A percentile compares a stretch with the other conserved stretches of the same genome.
phyloP scores from a whole-genome alignment of 768 basidiomycete genomes.

The Phallus indusiatus region DNA sequence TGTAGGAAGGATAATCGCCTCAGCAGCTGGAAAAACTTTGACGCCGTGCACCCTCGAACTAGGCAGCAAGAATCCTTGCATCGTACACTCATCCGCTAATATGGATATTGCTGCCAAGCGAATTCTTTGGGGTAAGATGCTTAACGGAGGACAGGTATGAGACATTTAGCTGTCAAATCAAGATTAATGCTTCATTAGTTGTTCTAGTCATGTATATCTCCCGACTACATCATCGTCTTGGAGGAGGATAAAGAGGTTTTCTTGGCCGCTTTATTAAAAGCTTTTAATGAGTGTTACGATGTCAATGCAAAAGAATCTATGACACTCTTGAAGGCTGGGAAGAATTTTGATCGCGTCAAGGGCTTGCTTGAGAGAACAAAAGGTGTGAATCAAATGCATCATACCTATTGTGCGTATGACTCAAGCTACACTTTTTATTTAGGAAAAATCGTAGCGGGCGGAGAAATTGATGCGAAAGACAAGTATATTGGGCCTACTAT shows the following conservation, averaged over 20 bases:
- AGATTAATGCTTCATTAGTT: background rate
- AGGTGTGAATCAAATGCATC: background rate
- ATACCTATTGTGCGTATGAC: too few species aligned
- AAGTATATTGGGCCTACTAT: slow-evolving; percentile 70
- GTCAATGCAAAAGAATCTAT: background rate
- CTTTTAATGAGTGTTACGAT: background rate
- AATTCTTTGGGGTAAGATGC: slow-evolving; percentile 68
- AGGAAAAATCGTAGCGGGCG: slow-evolving; percentile 48
- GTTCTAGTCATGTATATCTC: background rate
- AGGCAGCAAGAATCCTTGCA: slow-evolving; percentile 57
- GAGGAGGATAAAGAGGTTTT: background rate
- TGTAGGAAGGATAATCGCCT: slow-evolving; percentile 56
- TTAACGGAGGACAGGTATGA: slow-evolving; percentile 51
- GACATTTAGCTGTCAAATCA: background rate
- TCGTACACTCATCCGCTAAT: slow-evolving; percentile 63
- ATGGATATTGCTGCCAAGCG: slow-evolving; percentile 54
- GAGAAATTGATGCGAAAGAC: slow-evolving; percentile 43
- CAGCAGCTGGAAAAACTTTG: slow-evolving; percentile 67
- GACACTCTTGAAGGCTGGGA: background rate
- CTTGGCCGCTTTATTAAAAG: background rate
- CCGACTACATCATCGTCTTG: background rate
- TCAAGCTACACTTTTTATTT: background rate
- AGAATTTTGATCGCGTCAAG: background rate
- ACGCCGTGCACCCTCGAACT: slow-evolving; percentile 55
- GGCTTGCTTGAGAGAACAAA: background rate